Evolutionary conservation across 192 early-diverging fungal species (phyloP).

Genomic region (Gorgonomyces haynaldii): DNA sequence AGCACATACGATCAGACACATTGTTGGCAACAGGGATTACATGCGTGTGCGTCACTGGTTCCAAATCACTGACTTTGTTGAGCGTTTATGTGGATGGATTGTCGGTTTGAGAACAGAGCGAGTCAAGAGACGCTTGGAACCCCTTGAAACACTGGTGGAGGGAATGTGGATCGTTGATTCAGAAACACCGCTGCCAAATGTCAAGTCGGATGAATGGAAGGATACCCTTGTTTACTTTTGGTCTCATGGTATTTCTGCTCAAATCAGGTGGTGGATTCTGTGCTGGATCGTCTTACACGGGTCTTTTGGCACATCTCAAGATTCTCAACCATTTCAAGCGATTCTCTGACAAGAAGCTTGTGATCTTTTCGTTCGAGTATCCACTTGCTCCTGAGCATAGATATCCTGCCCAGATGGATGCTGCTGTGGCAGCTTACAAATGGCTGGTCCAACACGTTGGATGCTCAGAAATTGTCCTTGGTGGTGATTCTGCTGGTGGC

Average conservation of each 20-base stretch:
- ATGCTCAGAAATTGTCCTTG: slow-evolving; percentile 12
- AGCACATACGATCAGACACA: too few relatives aligned
- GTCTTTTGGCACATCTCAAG: background rate
- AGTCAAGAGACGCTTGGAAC: too few relatives aligned
- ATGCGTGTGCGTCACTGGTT: too few relatives aligned
- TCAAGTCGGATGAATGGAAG: slow-evolving; percentile 7
- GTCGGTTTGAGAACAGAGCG: too few relatives aligned
- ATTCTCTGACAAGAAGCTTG: background rate
- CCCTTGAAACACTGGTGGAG: too few relatives aligned
- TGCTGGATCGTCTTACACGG: background rate
- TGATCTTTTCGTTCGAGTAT: slow-evolving; percentile 17
- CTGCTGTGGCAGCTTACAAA: slow-evolving; percentile 9
- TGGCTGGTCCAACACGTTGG: slow-evolving; percentile 15
- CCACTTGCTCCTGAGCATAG: slow-evolving; percentile 14
- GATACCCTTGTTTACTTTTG: background rate
- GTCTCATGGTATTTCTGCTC: background rate
- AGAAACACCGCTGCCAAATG: too few relatives aligned
- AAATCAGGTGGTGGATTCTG: slow-evolving; percentile 2
- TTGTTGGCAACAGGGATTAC: too few relatives aligned
- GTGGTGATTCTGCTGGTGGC: slow-evolving; percentile 23
- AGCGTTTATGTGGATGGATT: too few relatives aligned
- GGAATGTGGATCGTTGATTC: too few relatives aligned
- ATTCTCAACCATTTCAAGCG: slow-evolving; percentile 5
- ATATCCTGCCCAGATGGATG: slow-evolving; percentile 11
- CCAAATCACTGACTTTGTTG: too few relatives aligned